Evolutionary conservation across 2,329 filamentous ascomycete genomes (phyloP), one percentile per base, ranked within the genome.

Genomic region (Claviceps capensis): DNA sequence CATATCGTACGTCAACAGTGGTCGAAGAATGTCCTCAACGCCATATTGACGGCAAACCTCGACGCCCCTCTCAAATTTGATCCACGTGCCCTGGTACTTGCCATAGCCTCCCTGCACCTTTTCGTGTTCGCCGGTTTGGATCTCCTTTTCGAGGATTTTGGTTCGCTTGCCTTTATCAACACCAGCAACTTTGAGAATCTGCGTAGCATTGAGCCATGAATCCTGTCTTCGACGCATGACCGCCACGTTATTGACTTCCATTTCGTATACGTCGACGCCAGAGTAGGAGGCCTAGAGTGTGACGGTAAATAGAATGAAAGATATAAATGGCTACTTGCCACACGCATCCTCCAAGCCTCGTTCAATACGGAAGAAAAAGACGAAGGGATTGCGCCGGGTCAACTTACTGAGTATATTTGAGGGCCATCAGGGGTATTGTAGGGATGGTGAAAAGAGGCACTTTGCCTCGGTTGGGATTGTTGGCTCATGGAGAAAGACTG

Each of bases 71-170:
- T 91, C 86, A 63, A 95, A 97, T 63, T 86, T 88, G 63, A 98
- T 95, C 93, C 93, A 98, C 2, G 93, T 98, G 52, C 93, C 93
- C 72, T 98, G 93, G 63, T 98, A 98, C 72, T 97, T 97, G 58
- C 93, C 93, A 63, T 98, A 98, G 5, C 93, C 93, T 37, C 93
- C 93, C 66, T 98, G 93, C 2, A 98, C 91, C 69, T 98, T 98
- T 67, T 98, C 93, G 67, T 98, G 91, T 64, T 95, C 88, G 62
- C 93, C 93, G 0, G 86, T 93, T 57, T 95, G 81, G 54, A 98
- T 95, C 68, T 98, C 93, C 69, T 97, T 97, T 67, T 98, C 93
- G 49, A 98, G 76, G 7, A 97, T 94, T 69, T 97, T 97, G 53
- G 93, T 97, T 60, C 93, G 85, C 70, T 95, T 94, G 54, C 91